Base-by-base conservation (phyloP, 495 filamentous ascomycete genomes). In the Aspergillus nanangensis region DNA sequence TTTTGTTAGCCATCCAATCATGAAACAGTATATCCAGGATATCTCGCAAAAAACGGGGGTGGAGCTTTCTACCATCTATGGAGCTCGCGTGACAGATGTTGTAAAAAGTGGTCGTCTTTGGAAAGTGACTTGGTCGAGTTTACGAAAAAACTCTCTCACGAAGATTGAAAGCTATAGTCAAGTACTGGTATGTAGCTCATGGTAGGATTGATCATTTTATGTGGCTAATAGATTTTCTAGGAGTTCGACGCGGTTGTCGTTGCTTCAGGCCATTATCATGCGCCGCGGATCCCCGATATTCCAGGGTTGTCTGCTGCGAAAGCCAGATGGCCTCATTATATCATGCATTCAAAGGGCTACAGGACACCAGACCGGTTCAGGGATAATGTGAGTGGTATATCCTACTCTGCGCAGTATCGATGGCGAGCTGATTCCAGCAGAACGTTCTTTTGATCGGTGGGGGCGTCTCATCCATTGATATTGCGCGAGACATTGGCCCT, bases 281-380 rank as follows among this genome's bases (percentile, higher is more conserved):
- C 74, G 14, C 77, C 72, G 11, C 72, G 68, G 2, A 61, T 84
- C 1, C 81, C 81, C 8, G 68, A 80, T 51, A 72, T 81, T 18
- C 52, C 65, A 0, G 80, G 80, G 0, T 57, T 86, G 9, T 47
- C 69, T 0, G 66, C 70, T 4, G 76, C 76, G 55, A 83, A 82
- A 46, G 36, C 56, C 8, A 62, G 50, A 33, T 82, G 74, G 60
- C 76, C 81, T 0, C 40, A 52, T 11, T 59, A 67, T 5, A 67
- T 86, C 22, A 65, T 63, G 4, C 81, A 84, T 60, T 84, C 82
- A 2, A 84, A 84, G 51, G 72, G 68, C 42, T 84, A 83, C 45
- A 72, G 81, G 10, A 70, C 56, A 3, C 69, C 82, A 0, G 58
- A 72, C 4, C 55, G 52, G 9, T 79, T 76, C 35, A 53, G 56